phyloP scores from a whole-genome alignment of 2,329 filamentous ascomycete genomes.

The Diaporthe ilicicola region DNA sequence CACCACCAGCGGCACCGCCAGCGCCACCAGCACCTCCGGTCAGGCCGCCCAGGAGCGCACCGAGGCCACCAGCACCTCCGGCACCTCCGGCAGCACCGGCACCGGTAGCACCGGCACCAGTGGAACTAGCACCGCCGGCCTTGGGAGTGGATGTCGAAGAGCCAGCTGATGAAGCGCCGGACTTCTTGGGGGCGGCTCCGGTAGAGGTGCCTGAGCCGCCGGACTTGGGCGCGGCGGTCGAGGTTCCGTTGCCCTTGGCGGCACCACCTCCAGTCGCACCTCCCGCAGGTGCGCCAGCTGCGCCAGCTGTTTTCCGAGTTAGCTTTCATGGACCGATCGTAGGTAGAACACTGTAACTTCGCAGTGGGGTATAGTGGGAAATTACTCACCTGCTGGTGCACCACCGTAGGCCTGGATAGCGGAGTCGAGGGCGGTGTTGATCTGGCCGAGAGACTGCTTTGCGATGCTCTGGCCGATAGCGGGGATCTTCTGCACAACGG shows the following conservation, averaged over 20 bases:
- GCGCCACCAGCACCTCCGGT: neutral
- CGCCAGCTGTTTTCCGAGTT: neutral
- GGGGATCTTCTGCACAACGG: conserved; percentile 41
- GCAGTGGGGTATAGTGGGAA: too few relatives aligned
- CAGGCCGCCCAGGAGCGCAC: neutral
- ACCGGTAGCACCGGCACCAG: neutral
- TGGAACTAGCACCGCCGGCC: neutral
- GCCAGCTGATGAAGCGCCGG: neutral
- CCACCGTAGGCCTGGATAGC: conserved; percentile 36
- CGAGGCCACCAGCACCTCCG: neutral
- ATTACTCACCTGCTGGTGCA: neutral
- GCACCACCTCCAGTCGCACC: neutral
- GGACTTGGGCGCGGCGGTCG: neutral
- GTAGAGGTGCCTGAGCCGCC: neutral
- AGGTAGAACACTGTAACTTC: too few relatives aligned
- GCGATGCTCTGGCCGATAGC: conserved; percentile 41
- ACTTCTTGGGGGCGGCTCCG: neutral
- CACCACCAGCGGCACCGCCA: neutral
- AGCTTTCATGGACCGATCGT: neutral
- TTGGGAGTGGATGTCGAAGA: too few relatives aligned
- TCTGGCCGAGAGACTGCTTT: conserved; percentile 39
- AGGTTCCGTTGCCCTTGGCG: conserved; percentile 4
- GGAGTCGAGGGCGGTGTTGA: conserved; percentile 36
- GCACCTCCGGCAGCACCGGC: neutral
- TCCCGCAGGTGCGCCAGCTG: neutral